Evolutionary conservation across 768 basidiomycete species (phyloP).

Genomic region (Suillus alpinus): DNA sequence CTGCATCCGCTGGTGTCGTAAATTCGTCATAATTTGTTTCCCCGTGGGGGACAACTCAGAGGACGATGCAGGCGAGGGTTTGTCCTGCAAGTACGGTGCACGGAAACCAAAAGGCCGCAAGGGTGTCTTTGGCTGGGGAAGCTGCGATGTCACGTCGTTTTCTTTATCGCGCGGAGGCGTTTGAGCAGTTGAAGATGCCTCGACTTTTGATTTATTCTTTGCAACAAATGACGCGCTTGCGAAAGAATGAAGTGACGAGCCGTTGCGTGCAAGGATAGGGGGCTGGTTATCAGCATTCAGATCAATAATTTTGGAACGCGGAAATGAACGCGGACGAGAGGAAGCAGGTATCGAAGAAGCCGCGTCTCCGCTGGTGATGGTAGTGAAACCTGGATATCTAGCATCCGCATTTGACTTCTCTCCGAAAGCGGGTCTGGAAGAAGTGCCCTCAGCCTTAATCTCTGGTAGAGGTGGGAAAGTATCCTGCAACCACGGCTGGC

Average conservation of each 20-base stretch:
- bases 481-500: slow-evolving; percentile 15
- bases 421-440: slow-evolving; percentile 5
- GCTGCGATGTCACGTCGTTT: slow-evolving; percentile 23
- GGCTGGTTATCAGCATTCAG: slow-evolving; percentile 7
- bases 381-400: slow-evolving; percentile 1
- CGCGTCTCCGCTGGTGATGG: slow-evolving; percentile 5
- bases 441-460: background rate
- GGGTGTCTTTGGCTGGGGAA: slow-evolving; percentile 43
- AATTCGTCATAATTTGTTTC: slow-evolving; percentile 63
- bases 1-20: slow-evolving; percentile 42
- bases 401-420: slow-evolving; percentile 17
- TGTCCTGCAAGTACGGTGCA: slow-evolving; percentile 23
- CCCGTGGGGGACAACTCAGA: slow-evolving; percentile 72
- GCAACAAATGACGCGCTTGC: background rate
- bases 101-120: slow-evolving; percentile 40
- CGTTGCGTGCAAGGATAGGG: slow-evolving; percentile 5
- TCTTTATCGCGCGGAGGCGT: slow-evolving; percentile 16
- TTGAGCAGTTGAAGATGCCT: background rate
- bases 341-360: background rate
- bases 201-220: slow-evolving; percentile 1
- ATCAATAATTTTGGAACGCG: slow-evolving; percentile 7
- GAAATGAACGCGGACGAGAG: slow-evolving; percentile 1
- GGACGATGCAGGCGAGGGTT: slow-evolving; percentile 65
- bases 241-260: slow-evolving; percentile 7
- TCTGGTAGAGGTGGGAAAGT: slow-evolving; percentile 5